Evolutionary conservation across 805 yeast species (phyloP).

Genomic region (Metschnikowia aberdeeniae): DNA sequence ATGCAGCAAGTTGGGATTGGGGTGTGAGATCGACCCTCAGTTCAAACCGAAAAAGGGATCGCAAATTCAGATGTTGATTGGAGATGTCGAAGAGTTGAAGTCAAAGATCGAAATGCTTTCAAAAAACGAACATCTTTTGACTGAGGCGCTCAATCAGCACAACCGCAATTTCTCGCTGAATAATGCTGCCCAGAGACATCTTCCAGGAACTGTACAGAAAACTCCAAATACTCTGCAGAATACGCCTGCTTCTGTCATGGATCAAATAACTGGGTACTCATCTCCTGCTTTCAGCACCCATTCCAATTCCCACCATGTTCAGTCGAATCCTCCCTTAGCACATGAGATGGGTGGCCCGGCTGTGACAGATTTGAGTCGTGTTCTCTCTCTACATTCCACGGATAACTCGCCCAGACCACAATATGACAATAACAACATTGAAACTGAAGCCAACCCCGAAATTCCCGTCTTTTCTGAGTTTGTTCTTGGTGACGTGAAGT

Average conservation of each 20-base stretch:
- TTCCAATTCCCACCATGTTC: background rate
- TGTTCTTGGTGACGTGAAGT: slow-evolving; percentile 67
- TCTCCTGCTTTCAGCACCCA: slow-evolving; percentile 5
- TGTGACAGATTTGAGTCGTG: slow-evolving; percentile 17
- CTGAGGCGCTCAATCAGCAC: slow-evolving; percentile 55
- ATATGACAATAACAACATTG: slow-evolving; percentile 7
- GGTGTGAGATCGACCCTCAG: slow-evolving; percentile 87
- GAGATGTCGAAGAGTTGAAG: slow-evolving; percentile 79
- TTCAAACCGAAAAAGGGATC: slow-evolving; percentile 90
- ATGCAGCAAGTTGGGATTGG: slow-evolving; percentile 73
- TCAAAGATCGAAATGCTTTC: slow-evolving; percentile 62
- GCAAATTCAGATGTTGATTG: slow-evolving; percentile 76
- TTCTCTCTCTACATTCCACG: slow-evolving; percentile 21
- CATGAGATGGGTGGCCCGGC: slow-evolving; percentile 7
- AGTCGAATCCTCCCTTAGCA: background rate
- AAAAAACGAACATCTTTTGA: slow-evolving; percentile 62
- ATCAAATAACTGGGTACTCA: slow-evolving; percentile 15
- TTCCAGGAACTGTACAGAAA: slow-evolving; percentile 7
- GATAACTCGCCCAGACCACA: slow-evolving; percentile 30
- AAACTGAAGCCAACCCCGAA: slow-evolving; percentile 7
- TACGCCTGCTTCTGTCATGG: slow-evolving; percentile 14
- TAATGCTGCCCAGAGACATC: slow-evolving; percentile 5
- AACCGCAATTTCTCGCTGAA: slow-evolving; percentile 25
- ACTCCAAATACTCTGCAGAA: slow-evolving; percentile 6
- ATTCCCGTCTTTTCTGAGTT: slow-evolving; percentile 50